Base-by-base conservation (phyloP, 2,329 filamentous ascomycete genomes). In the Neonectria neomacrospora region DNA sequence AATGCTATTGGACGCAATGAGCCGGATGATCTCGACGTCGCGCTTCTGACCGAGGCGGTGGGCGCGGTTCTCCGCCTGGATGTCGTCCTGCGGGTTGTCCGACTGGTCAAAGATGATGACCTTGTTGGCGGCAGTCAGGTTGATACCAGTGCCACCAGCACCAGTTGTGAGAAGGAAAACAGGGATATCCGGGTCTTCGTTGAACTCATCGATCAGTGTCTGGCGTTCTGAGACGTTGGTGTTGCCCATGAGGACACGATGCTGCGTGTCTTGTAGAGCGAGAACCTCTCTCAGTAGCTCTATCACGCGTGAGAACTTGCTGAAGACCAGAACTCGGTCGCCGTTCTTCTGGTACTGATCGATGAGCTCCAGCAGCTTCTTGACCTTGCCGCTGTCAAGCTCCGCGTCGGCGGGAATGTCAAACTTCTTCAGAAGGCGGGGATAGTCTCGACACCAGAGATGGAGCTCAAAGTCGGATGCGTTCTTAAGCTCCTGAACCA, bases 1-100 rank as follows among this genome's bases (percentile, higher is more conserved):
- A 28, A 99, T 92, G 0, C 95, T 97, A 60, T 86, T 87, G 60
- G 85, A 86, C 0, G 92, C 92, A 57, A 99, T 91, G 1, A 99
- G 85, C 30, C 94, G 85, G 42, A 97, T 89, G 42, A 99, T 91
- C 76, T 99, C 95, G 1, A 99, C 96, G 37, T 95, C 91, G 16
- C 92, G 85, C 30, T 88, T 94, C 81, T 99, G 96, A 0, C 96
- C 96, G 9, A 99, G 92, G 14, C 96, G 91, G 79, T 99, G 96
- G 0, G 96, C 96, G 18, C 96, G 90, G 77, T 99, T 98, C 82
- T 98, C 96, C 0, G 96, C 96, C 77, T 99, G 96, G n/a, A 97
- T 90, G 75, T 99, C 96, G 71, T 98, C 95, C 76, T 99, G 96
- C 0, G 96, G 96, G 72, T 99, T 99, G 81, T 97, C 97, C n/a